Conservation (phyloP, 495 filamentous ascomycete genomes). For the Aspergillus homomorphus region DNA sequence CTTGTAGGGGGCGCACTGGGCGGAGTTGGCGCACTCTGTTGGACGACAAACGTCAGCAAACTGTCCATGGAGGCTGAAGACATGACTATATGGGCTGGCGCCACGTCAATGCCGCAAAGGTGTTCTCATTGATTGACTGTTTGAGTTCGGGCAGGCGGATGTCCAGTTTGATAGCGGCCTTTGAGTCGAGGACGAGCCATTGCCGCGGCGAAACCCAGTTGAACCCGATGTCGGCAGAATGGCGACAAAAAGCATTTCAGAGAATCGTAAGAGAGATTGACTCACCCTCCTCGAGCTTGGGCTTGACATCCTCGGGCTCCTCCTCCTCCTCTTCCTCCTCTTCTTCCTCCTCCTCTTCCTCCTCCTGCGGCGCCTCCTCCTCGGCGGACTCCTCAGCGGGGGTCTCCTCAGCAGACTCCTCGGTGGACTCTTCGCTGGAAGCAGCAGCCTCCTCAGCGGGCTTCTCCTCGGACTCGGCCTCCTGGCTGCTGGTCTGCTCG, state of each 20-base stretch:
- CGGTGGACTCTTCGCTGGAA: conserved; percentile 32
- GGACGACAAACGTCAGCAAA: conserved; percentile 12
- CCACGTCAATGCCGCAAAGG: conserved; percentile 9
- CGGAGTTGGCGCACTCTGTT: conserved; percentile 81
- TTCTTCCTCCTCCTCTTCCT: conserved; percentile 55
- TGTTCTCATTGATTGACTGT: too few relatives aligned
- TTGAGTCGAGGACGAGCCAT: conserved; percentile 5
- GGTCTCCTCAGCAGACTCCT: conserved; percentile 42
- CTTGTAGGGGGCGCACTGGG: conserved; percentile 81
- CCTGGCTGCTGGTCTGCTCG: conserved; percentile 50
- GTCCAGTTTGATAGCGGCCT: background rate
- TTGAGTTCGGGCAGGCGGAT: background rate
- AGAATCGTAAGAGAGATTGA: conserved; percentile 22
- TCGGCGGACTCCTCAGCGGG: conserved; percentile 47
- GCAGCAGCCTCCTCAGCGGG: conserved; percentile 28
- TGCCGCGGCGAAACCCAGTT: background rate
- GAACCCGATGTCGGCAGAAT: background rate
- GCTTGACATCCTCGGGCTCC: conserved; percentile 84
- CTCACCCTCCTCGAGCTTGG: conserved; percentile 86
- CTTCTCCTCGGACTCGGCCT: conserved; percentile 51
- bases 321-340: conserved; percentile 90
- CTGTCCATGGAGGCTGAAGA: conserved; percentile 2
- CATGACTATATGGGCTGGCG: background rate
- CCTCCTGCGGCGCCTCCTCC: conserved; percentile 40
- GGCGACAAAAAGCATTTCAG: conserved; percentile 5